phyloP scores from a whole-genome alignment of 2,329 filamentous ascomycete genomes.

The Fusarium ramigenum region DNA sequence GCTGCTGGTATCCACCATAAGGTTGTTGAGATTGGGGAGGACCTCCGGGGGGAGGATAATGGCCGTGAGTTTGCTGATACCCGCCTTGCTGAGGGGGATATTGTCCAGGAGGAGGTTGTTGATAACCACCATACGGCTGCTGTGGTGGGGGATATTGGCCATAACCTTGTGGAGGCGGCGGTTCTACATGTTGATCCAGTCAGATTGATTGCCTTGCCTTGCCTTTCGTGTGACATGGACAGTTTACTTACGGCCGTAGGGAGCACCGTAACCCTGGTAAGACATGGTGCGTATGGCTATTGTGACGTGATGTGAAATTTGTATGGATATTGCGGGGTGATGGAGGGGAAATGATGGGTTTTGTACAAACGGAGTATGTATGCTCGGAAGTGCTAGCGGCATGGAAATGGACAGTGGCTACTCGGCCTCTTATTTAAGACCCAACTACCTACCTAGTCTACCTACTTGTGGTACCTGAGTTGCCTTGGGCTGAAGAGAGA shows the following conservation, averaged over 20 bases:
- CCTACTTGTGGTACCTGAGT: neutral
- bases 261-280: conserved; percentile 48
- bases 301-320: conserved; percentile 1
- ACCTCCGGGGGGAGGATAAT: conserved; percentile 47
- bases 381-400: neutral
- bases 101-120: conserved; percentile 46
- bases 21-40: conserved; percentile 43
- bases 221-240: neutral
- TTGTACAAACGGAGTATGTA: conserved; percentile 6
- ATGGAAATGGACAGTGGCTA: conserved; percentile 21
- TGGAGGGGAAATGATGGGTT: conserved; percentile 10
- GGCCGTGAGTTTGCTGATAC: conserved; percentile 49
- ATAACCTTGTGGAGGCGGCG: conserved; percentile 53
- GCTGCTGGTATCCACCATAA: conserved; percentile 48
- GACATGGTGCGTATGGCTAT: conserved; percentile 46
- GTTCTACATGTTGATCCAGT: conserved; percentile 12
- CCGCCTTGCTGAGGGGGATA: conserved; percentile 46
- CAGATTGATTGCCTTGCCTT: conserved; percentile 10
- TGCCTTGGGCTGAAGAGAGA: conserved; percentile 16
- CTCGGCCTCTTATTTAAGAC: conserved; percentile 27
- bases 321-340: conserved; percentile 18
- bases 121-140: conserved; percentile 47
- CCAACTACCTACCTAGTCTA: neutral
- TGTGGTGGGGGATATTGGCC: conserved; percentile 47
- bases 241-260: conserved; percentile 49